Evolutionary conservation across 139 green algal genomes (phyloP).

Genomic region (Limnomonas spitsbergensis): DNA sequence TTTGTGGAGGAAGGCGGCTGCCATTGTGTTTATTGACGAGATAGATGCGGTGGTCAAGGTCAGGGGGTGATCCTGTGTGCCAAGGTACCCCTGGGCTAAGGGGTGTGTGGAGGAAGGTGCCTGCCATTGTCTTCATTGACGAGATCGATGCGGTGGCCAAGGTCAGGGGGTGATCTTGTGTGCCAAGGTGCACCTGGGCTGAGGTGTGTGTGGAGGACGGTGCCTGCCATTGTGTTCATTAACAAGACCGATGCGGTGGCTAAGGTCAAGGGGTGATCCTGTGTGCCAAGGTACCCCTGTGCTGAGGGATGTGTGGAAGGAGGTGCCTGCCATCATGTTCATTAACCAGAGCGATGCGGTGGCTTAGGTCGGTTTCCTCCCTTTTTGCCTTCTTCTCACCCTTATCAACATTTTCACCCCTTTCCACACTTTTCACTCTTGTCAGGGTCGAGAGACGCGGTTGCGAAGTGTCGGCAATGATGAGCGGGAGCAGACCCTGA

Average conservation of each 20-base stretch:
- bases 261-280: too few species aligned
- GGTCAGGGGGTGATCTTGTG: too few species aligned
- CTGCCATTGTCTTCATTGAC: constrained; percentile 92
- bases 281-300: too few species aligned
- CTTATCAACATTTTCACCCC: too few species aligned
- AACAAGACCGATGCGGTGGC: constrained; percentile 88
- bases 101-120: constrained; percentile 78
- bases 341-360: constrained; percentile 92
- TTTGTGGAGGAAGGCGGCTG: constrained; percentile 74
- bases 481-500: constrained; percentile 90
- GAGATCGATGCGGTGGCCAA: constrained; percentile 85
- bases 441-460: constrained; percentile 68
- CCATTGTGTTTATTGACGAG: constrained; percentile 99
- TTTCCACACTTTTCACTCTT: too few species aligned
- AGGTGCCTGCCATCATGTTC: constrained; percentile 87
- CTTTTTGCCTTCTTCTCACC: too few species aligned
- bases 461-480: constrained; percentile 91
- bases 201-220: too few species aligned
- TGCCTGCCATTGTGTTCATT: constrained; percentile 90
- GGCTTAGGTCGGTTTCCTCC: constrained; percentile 40
- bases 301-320: too few species aligned
- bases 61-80: not conserved
- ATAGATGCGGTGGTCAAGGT: constrained; percentile 93
- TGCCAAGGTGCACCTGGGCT: too few species aligned
- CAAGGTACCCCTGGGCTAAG: constrained; percentile 10